Percentiles rank a stretch among this genome's conserved stretches.
Evolutionary conservation across 148 eudicot species (phyloP).

Genomic region (Tetragonia tetragonoides): DNA sequence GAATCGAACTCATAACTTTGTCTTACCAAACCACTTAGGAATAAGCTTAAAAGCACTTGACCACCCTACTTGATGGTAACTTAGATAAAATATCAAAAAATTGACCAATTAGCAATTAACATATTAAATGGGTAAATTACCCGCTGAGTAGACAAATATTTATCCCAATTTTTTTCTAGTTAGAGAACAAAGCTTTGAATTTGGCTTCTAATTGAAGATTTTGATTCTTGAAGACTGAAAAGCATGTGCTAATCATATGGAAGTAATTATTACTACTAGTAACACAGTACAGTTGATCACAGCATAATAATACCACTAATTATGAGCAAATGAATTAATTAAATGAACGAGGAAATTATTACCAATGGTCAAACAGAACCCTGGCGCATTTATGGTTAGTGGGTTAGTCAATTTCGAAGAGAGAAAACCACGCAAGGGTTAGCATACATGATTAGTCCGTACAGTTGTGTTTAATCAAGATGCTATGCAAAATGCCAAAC

Average conservation of each 20-base stretch:
- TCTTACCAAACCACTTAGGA: too few relatives aligned
- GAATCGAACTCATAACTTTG: too few relatives aligned
- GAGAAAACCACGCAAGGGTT: background rate
- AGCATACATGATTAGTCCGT: background rate
- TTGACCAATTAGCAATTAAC: too few relatives aligned
- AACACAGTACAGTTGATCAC: background rate
- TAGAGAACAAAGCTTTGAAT: background rate
- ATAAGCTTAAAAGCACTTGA: too few relatives aligned
- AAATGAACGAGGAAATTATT: background rate
- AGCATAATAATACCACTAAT: background rate
- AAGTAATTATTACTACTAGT: background rate
- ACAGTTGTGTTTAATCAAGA: constrained; percentile 8
- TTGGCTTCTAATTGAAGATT: background rate
- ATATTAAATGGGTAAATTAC: too few relatives aligned
- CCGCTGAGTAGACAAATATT: too few relatives aligned
- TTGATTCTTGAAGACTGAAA: constrained; percentile 2
- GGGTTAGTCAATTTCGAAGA: too few relatives aligned
- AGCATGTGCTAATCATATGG: constrained; percentile 17
- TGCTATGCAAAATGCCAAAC: constrained; percentile 8
- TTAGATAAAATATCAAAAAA: too few relatives aligned
- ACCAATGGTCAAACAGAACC: constrained; percentile 18
- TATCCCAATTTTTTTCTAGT: too few relatives aligned
- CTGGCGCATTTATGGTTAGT: background rate
- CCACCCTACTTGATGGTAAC: too few relatives aligned
- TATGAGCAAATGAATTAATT: background rate